Evolutionary conservation across 306 rosid genomes (phyloP), one percentile per base, ranked within the genome.

Genomic region (Trichosanthes cucumerina): DNA sequence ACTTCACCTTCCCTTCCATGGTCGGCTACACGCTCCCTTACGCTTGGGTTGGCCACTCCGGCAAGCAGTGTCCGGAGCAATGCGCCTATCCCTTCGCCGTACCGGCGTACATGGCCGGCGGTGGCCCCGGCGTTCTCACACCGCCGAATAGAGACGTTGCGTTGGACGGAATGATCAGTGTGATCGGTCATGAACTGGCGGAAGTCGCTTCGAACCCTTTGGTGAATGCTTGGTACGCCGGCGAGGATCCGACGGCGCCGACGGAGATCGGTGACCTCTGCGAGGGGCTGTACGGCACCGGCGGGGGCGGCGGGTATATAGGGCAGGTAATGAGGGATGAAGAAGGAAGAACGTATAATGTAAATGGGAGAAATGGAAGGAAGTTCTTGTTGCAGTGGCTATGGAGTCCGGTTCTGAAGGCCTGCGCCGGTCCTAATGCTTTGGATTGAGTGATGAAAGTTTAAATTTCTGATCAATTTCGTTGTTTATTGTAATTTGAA

Each of bases 181-280:
- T 86, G 33, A 88, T 88, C 2, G 92, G 75, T 1, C 92, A 88
- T 33, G 92, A 88, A 57, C 66, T 88, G 44, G 92, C 92, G 5
- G 92, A 88, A 85, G 80, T 88, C 4, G 28, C 92, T 6, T 79
- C 92, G 71, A 88, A 88, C 18, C 92, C 92, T 7, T 64, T 88
- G 43, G 89, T 93, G 18, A 93, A 93, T n/a, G 98, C 98, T 4
- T 93, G 97, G 98, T 94, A 94, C 65, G 98, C 98, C 1, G 98
- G 98, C 0, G 97, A 92, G 79, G 98, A 94, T 33, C 98, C 98
- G 0, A 94, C 98, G 18, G 94, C 98, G 5, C 98, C 98, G 46
- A 94, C 97, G 47, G 98, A 94, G 91, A 90, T 94, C 18, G 96
- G 94, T 0, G 98, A 94, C 4, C 34, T 94, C 62, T 94, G 98